phyloP scores from a whole-genome alignment of 2,329 filamentous ascomycete species.

The Trichophyton verrucosum region DNA sequence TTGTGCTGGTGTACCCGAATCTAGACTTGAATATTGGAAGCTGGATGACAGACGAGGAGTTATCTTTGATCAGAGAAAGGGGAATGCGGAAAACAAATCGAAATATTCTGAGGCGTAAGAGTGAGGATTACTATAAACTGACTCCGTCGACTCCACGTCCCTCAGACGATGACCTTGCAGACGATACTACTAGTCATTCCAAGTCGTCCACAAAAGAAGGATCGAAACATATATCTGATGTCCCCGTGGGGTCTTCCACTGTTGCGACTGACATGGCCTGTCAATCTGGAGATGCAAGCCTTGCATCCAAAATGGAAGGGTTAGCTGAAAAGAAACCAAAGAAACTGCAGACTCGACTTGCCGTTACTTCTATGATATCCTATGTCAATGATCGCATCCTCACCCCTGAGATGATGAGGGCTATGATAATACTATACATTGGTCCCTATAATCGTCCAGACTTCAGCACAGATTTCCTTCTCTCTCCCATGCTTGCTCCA shows the following conservation, averaged over 20 bases:
- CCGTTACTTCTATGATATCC: slow-evolving; percentile 92
- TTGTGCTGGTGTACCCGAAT: slow-evolving; percentile 78
- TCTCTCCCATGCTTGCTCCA: slow-evolving; percentile 81
- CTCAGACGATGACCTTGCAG: slow-evolving; percentile 60
- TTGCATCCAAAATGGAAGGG: slow-evolving; percentile 26
- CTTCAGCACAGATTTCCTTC: slow-evolving; percentile 78
- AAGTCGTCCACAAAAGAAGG: slow-evolving; percentile 2
- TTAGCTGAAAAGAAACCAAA: slow-evolving; percentile 31
- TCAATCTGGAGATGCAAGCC: slow-evolving; percentile 21
- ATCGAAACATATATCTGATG: neutral
- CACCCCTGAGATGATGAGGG: slow-evolving; percentile 95
- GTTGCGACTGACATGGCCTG: slow-evolving; percentile 17
- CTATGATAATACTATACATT: slow-evolving; percentile 97
- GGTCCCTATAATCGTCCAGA: slow-evolving; percentile 87
- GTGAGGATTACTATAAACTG: slow-evolving; percentile 72
- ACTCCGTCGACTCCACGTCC: slow-evolving; percentile 69
- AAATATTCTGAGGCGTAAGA: slow-evolving; percentile 69
- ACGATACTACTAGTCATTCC: slow-evolving; percentile 21
- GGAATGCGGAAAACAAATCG: slow-evolving; percentile 65
- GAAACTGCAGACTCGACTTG: slow-evolving; percentile 66
- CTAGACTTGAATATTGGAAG: slow-evolving; percentile 96
- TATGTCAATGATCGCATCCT: slow-evolving; percentile 95
- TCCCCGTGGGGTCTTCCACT: slow-evolving; percentile 10
- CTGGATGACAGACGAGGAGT: slow-evolving; percentile 98
- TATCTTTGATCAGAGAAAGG: slow-evolving; percentile 81